phyloP scores from a whole-genome alignment of 2,329 filamentous ascomycete genomes.

The Penicillium digitatum region DNA sequence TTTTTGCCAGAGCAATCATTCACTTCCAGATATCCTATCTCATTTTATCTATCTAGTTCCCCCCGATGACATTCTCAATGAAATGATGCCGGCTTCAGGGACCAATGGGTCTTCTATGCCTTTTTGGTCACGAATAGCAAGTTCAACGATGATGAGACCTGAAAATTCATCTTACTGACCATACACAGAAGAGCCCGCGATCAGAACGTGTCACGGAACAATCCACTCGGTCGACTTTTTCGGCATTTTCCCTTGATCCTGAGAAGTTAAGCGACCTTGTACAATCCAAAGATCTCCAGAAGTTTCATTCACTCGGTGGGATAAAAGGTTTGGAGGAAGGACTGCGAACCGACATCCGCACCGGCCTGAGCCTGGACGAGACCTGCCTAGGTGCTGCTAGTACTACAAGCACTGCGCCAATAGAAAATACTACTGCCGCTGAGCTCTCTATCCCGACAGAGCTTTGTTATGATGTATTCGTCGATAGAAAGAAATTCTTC shows the following conservation, averaged over 20 bases:
- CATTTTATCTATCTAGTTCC: neutral
- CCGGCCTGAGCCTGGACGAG: conserved; percentile 64
- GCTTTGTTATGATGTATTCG: neutral
- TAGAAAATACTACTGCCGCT: neutral
- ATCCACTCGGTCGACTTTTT: neutral
- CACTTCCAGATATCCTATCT: neutral
- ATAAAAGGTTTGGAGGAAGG: conserved; percentile 62
- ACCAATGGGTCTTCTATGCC: neutral
- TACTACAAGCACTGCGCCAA: neutral
- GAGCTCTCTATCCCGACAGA: neutral
- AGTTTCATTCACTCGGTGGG: conserved; percentile 26
- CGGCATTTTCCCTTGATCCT: neutral
- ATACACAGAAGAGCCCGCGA: neutral
- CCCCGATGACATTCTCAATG: neutral
- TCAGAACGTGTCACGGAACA: neutral
- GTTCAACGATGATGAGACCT: neutral
- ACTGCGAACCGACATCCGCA: conserved; percentile 54
- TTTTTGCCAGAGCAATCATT: neutral
- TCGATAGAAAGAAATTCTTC: conserved; percentile 60
- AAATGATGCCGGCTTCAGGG: neutral
- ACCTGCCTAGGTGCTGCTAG: conserved; percentile 50
- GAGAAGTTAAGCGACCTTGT: neutral
- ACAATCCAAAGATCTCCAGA: neutral
- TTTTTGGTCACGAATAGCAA: neutral
- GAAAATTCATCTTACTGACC: neutral